Percentiles rank a stretch among this genome's conserved stretches.
phyloP scores from a whole-genome alignment of 257 asterid species.

The Solanum virginianum region DNA sequence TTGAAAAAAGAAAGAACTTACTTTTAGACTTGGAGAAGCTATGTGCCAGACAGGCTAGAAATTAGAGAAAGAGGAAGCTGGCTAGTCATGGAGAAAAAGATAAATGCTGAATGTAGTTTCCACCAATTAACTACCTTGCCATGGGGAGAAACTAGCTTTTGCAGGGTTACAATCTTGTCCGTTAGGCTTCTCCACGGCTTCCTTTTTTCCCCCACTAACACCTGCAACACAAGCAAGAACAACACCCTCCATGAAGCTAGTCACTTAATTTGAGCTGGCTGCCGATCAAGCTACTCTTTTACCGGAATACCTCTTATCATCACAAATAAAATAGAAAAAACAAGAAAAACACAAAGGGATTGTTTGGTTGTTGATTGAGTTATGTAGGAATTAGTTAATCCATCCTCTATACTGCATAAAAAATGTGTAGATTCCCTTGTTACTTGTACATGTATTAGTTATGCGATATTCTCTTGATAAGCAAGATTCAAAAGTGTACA shows the following conservation, averaged over 20 bases:
- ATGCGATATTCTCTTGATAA: neutral
- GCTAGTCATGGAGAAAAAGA: neutral
- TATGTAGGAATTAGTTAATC: neutral
- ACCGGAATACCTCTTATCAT: neutral
- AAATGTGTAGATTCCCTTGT: neutral
- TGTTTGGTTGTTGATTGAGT: neutral
- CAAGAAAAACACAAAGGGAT: neutral
- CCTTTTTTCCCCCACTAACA: neutral
- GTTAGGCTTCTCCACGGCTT: neutral
- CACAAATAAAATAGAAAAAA: neutral
- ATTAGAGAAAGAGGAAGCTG: neutral
- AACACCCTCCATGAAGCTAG: neutral
- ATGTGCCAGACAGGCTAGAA: neutral
- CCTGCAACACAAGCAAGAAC: neutral
- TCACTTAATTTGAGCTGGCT: neutral
- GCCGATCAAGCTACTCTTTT: neutral
- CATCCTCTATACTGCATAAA: neutral
- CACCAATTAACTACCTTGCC: neutral
- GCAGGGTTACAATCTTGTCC: neutral
- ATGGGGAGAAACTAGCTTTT: neutral
- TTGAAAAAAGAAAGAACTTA: neutral
- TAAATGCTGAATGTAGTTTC: neutral
- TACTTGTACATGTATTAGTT: neutral
- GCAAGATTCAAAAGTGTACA: neutral
- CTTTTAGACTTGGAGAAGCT: neutral